A percentile compares a stretch with the other conserved stretches of the same genome.
These are phyloP conservation scores for Telfairia occidentalis DNA, from an alignment of 331 rosid genomes.

Conservation along the genomic window DNA sequence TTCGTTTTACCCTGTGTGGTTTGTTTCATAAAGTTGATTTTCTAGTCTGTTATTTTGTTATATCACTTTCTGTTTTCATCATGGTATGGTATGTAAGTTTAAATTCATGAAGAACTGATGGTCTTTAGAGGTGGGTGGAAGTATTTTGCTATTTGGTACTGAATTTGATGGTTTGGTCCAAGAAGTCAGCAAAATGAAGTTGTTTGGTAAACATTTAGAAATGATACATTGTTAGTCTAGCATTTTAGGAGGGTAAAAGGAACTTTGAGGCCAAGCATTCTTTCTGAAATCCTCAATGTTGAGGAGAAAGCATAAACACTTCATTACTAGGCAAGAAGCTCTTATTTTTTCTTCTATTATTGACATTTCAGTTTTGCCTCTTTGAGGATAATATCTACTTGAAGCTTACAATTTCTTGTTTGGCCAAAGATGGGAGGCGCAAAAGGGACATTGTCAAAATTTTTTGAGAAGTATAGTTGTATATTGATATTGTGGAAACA, in stretches of 20 bases:
- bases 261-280: not conserved
- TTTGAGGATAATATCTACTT: not conserved
- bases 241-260: not conserved
- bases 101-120: not conserved
- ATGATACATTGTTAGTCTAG: not conserved
- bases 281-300: not conserved
- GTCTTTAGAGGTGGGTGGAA: not conserved
- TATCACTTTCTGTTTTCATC: not conserved
- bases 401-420: not conserved
- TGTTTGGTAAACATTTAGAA: not conserved
- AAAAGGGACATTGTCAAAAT: not conserved
- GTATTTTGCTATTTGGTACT: not conserved
- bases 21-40: not conserved
- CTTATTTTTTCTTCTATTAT: not conserved
- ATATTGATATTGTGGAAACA: not conserved
- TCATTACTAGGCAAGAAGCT: not conserved
- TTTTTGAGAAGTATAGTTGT: not conserved
- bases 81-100: not conserved
- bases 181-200: not conserved
- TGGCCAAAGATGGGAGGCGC: not conserved
- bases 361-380: not conserved
- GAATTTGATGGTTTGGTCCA: not conserved
- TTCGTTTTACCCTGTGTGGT: constrained; percentile 14
- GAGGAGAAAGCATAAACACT: not conserved
- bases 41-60: not conserved